Conservation (phyloP, 768 basidiomycete genomes). For the Trametes villosa region DNA sequence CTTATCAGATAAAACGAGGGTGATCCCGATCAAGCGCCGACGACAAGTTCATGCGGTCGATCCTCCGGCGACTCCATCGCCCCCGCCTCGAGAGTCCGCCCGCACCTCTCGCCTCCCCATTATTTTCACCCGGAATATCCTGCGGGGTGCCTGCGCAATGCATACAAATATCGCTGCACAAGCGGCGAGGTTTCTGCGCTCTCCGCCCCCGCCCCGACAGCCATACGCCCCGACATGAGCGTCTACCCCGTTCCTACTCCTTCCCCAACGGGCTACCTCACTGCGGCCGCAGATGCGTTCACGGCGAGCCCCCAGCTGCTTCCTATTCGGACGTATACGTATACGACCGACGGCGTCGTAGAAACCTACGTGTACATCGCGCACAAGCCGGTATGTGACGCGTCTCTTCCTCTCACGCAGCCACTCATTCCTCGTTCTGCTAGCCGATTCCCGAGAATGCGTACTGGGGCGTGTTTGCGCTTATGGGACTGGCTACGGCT, state of each 20-base stretch:
- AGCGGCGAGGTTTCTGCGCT: background rate
- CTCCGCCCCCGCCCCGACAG: constrained; percentile 1
- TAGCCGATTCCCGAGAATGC: background rate
- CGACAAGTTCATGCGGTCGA: constrained; percentile 9
- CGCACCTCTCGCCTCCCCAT: background rate
- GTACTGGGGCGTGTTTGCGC: constrained; percentile 9
- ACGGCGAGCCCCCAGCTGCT: background rate
- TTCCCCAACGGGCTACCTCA: background rate
- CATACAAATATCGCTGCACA: constrained; percentile 1
- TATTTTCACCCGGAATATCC: background rate
- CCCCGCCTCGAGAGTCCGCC: background rate
- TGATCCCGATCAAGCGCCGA: constrained; percentile 8
- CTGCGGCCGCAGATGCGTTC: background rate
- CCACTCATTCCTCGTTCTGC: background rate
- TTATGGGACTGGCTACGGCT: constrained; percentile 23
- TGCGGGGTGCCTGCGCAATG: background rate
- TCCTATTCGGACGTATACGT: constrained; percentile 2
- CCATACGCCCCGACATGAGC: background rate
- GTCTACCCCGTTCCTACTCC: background rate
- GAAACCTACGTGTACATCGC: background rate
- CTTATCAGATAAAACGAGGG: constrained; percentile 18
- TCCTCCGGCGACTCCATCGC: background rate
- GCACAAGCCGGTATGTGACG: constrained; percentile 1
- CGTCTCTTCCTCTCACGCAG: background rate
- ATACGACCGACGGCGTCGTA: background rate